Evolutionary conservation across 2,329 filamentous ascomycete species (phyloP).

Genomic region (Madurella mycetomatis): DNA sequence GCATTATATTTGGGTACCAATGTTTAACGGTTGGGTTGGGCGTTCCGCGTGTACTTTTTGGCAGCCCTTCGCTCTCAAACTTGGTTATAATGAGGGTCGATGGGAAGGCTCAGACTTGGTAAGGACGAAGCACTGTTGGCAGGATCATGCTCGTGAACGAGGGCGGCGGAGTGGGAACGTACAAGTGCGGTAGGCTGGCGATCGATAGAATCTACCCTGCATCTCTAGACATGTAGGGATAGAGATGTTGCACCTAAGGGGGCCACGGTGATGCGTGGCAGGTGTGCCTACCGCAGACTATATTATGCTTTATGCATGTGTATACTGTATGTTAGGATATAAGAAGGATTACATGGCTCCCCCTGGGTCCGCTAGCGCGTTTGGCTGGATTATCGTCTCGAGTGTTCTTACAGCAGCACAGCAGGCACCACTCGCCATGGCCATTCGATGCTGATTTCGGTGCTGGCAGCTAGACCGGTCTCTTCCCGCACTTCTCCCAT

Average conservation of each 20-base stretch:
- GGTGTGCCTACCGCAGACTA: slow-evolving; percentile 11
- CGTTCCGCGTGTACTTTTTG: neutral
- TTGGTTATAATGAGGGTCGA: too few relatives aligned
- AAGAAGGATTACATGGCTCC: slow-evolving; percentile 12
- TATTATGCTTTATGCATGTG: slow-evolving; percentile 26
- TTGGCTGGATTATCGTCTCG: neutral
- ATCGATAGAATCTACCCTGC: neutral
- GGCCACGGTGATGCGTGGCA: slow-evolving; percentile 11
- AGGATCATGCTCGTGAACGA: too few relatives aligned
- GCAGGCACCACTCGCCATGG: too few relatives aligned
- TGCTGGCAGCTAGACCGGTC: too few relatives aligned
- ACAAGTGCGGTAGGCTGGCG: too few relatives aligned
- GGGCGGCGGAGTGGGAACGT: too few relatives aligned
- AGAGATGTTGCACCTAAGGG: neutral
- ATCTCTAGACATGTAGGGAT: neutral
- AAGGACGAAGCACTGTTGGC: too few relatives aligned
- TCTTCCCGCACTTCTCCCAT: too few relatives aligned
- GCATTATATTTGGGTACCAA: slow-evolving; percentile 11
- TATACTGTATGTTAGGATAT: slow-evolving; percentile 28
- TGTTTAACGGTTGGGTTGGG: neutral
- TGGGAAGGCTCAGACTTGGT: too few relatives aligned
- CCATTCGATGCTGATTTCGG: too few relatives aligned
- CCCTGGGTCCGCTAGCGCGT: neutral
- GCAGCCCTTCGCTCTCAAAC: too few relatives aligned
- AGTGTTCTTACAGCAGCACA: neutral